Base-by-base conservation (phyloP, 345 rosid genomes). In the Pugionium cornutum region DNA sequence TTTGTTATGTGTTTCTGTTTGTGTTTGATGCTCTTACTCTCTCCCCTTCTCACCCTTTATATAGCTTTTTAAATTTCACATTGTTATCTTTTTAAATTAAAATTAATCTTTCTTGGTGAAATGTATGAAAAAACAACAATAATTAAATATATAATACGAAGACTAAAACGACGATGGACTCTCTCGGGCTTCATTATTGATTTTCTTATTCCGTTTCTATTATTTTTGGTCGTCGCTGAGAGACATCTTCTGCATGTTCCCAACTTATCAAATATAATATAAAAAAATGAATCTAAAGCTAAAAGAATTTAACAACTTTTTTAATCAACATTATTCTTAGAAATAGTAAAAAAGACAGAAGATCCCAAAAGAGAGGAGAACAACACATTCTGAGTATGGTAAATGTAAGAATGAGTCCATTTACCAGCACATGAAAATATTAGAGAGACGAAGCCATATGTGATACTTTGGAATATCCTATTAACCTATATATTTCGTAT, bases 31-130 rank as follows among this genome's bases (percentile, higher is more conserved):
- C 78, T 74, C 68, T 75, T 7, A 25, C 2, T 47, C 63, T 26
- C n/a, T 31, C 48, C 75, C 28, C 69, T 7, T 18, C 11, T 2
- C 60, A 51, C 30, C 62, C 88, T 74, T 85, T 89, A 83, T 86
- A 89, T 83, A 87, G 86, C 67, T 66, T 75, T 75, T 58, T 32
- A 39, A 39, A 4, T 45, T 45, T 53, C 35, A 53, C 68, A 28
- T 54, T 32, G 25, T 3, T 49, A 1, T 9, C 25, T 18, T 7
- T 28, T 4, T 26, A 1, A 29, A 18, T 50, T 40, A 18, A 18
- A 18, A 18, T 18, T 30, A 7, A 34, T 42, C 31, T 53, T 51
- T 41, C 18, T 10, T 32, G 9, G 68, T 32, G 64, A 53, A 68
- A 42, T 40, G 29, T 48, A 9, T 39, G 2, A 9, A 68, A 50